phyloP scores from a whole-genome alignment of 495 filamentous ascomycete species.

The Tuber melanosporum region DNA sequence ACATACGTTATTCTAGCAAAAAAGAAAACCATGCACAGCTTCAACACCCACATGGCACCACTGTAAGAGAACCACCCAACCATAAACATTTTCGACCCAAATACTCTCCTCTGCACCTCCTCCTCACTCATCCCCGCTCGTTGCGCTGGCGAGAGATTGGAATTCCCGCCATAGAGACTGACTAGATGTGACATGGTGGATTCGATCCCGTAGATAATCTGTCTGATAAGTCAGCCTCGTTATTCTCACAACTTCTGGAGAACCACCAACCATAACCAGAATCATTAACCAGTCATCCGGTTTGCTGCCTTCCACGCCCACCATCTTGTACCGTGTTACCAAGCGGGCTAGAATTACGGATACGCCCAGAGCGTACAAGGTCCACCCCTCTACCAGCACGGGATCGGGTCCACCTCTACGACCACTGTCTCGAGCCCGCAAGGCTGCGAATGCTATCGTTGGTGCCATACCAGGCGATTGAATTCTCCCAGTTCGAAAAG shows the following conservation, averaged over 20 bases:
- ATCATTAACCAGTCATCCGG: slow-evolving; percentile 59
- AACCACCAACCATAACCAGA: slow-evolving; percentile 48
- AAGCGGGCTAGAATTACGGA: slow-evolving; percentile 49
- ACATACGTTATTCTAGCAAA: slow-evolving; percentile 18
- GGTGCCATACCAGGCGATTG: neutral
- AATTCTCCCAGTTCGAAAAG: neutral
- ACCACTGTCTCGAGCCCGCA: neutral
- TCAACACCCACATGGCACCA: slow-evolving; percentile 52
- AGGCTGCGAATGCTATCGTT: neutral
- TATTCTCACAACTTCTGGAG: neutral
- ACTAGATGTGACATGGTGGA: slow-evolving; percentile 42
- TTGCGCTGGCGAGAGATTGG: slow-evolving; percentile 50
- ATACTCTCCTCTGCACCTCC: slow-evolving; percentile 50
- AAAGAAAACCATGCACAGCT: slow-evolving; percentile 50
- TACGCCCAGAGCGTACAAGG: slow-evolving; percentile 49
- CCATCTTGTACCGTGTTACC: slow-evolving; percentile 49
- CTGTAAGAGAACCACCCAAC: slow-evolving; percentile 55
- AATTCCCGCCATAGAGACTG: slow-evolving; percentile 48
- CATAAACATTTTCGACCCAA: slow-evolving; percentile 54
- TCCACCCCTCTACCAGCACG: slow-evolving; percentile 48
- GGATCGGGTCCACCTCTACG: slow-evolving; percentile 2
- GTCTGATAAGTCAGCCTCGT: slow-evolving; percentile 31
- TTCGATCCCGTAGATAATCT: slow-evolving; percentile 45
- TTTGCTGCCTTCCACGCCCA: slow-evolving; percentile 50
- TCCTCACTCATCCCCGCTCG: slow-evolving; percentile 45